phyloP scores from a whole-genome alignment of 352 stramenopile species.

The Phytophthora sp. region DNA sequence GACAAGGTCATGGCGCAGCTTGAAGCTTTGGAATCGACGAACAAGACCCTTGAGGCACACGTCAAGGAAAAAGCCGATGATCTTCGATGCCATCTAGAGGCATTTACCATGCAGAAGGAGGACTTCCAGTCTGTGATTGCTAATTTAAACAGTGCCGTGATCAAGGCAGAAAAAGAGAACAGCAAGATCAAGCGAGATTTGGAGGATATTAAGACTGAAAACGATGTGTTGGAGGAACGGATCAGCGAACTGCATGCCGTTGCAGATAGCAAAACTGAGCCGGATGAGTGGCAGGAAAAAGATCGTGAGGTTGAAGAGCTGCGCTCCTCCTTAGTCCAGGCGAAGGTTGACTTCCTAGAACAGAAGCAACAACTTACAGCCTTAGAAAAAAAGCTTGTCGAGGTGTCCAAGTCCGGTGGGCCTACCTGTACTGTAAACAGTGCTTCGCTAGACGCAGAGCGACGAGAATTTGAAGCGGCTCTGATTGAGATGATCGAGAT shows the following conservation, averaged over 20 bases:
- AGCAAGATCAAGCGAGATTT: conserved; percentile 41
- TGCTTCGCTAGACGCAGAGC: conserved; percentile 50
- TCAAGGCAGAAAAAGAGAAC: conserved; percentile 31
- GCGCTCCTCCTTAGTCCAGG: conserved; percentile 64
- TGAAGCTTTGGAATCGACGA: conserved; percentile 29
- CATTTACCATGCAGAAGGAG: conserved; percentile 49
- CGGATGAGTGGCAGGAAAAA: conserved; percentile 47
- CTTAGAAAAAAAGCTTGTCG: conserved; percentile 63
- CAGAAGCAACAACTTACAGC: conserved; percentile 62
- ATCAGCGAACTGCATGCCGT: conserved; percentile 51
- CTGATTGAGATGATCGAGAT: conserved; percentile 75
- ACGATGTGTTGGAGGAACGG: conserved; percentile 63
- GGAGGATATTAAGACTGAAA: conserved; percentile 57
- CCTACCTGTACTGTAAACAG: conserved; percentile 26
- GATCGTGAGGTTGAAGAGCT: conserved; percentile 62
- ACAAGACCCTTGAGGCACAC: conserved; percentile 33
- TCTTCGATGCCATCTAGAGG: conserved; percentile 24
- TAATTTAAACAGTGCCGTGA: conserved; percentile 20
- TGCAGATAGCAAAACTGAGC: conserved; percentile 42
- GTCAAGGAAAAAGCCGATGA: conserved; percentile 29
- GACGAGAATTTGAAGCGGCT: conserved; percentile 62
- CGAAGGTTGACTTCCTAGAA: conserved; percentile 56
- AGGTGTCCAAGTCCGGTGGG: conserved; percentile 44
- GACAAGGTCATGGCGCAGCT: conserved; percentile 38
- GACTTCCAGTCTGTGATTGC: conserved; percentile 36